phyloP scores from a whole-genome alignment of 2,329 filamentous ascomycete species.

The Ceratocystis smalleyi region DNA sequence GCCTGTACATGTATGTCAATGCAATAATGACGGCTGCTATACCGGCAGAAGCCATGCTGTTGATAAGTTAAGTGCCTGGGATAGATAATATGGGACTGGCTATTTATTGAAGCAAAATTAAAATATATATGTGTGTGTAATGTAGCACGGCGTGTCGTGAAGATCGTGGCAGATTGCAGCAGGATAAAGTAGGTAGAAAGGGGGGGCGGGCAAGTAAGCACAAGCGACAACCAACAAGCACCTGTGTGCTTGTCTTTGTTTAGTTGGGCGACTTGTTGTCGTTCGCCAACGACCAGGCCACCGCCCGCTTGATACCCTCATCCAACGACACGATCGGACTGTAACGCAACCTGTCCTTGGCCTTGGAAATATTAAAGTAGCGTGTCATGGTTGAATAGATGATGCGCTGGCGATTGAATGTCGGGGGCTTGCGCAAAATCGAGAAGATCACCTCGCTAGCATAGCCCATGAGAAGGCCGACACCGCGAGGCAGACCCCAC shows the following conservation, averaged over 20 bases:
- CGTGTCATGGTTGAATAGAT: conserved; percentile 58
- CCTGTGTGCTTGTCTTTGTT: not conserved
- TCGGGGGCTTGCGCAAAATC: conserved; percentile 37
- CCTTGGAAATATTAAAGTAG: conserved; percentile 66
- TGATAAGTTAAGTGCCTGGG: not conserved
- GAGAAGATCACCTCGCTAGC: conserved; percentile 37
- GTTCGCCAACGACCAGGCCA: conserved; percentile 39
- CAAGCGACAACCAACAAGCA: not conserved
- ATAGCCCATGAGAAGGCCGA: conserved; percentile 38
- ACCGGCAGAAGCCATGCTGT: not conserved
- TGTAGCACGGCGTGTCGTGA: not conserved
- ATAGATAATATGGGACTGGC: not conserved
- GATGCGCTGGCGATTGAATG: conserved; percentile 44
- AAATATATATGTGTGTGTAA: not conserved
- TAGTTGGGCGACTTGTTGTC: conserved; percentile 17
- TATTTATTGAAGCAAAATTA: too few species aligned
- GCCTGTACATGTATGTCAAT: too few species aligned
- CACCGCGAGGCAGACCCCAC: conserved; percentile 37
- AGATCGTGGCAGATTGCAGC: not conserved
- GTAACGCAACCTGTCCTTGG: conserved; percentile 54
- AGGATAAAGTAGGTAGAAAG: not conserved
- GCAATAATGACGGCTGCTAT: too few species aligned
- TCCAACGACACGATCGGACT: conserved; percentile 48
- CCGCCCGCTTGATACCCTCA: conserved; percentile 43
- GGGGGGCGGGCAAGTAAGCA: not conserved